Evolutionary conservation across 176 grass and related monocot genomes (phyloP), one percentile per base, ranked within the genome.

Genomic region (Oryza australiensis): DNA sequence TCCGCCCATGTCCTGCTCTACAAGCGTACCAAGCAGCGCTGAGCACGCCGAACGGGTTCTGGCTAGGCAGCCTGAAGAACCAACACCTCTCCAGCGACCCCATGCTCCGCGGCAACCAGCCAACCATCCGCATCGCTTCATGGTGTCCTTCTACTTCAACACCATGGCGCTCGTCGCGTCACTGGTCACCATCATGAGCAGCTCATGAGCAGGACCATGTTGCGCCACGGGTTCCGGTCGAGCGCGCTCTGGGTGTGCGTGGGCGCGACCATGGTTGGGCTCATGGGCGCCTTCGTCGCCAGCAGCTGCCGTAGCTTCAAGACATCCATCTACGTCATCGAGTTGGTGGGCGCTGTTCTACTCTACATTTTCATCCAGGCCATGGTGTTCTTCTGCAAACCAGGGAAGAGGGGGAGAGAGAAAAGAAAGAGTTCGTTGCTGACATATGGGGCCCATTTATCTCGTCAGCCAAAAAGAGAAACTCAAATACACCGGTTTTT

Each of bases 91-190:
- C 91, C 70, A 84, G 84, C 24, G 68, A 79, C 59, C 68, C 51
- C 51, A 26, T 78, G 69, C 87, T 88, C 62, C 62, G 67, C 0
- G 16, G 26, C 43, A 57, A 72, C 40, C n/a, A n/a, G n/a, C n/a
- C n/a, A n/a, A n/a, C n/a, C 66, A 84, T 7, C 46, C 46, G 7
- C 26, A 32, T 11, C 87, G 81, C 42, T 88, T 88, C 81, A 75
- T 80, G 81, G 69, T 28, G 7, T 80, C 84, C 87, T 88, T 88
- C 87, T 84, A 88, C 81, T 75, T 73, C 87, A 88, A 88, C 81
- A 88, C 87, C 30, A 84, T 70, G 28, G 81, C 87, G 23, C 84
- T 88, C 63, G 76, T 88, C 62, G 70, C 81, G 49, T 88, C 81
- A 5, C 81, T 88, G 28, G 49, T 88, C 8, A 51, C 84, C 16